Evolutionary conservation across 257 asterid genomes (phyloP).

Genomic region (Salvia hispanica): DNA sequence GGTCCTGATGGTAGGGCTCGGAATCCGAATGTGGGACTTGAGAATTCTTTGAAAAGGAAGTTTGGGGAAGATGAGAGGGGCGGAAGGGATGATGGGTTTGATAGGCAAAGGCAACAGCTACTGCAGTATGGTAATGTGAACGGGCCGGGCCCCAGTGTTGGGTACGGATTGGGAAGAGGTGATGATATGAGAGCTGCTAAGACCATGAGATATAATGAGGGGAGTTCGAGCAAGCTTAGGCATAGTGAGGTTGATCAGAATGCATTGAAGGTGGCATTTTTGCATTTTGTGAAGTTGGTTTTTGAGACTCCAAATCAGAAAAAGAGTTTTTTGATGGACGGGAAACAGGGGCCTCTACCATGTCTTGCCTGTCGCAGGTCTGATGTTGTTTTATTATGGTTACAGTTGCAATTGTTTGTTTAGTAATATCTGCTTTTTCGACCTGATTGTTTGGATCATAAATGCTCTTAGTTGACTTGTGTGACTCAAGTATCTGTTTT

Average conservation of each 20-base stretch:
- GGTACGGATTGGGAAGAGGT: conserved; percentile 44
- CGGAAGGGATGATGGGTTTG: conserved; percentile 66
- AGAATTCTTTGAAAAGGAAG: conserved; percentile 66
- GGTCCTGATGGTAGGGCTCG: conserved; percentile 48
- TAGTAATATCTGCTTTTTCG: background rate
- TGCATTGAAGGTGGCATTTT: conserved; percentile 62
- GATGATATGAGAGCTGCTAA: conserved; percentile 63
- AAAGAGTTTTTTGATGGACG: conserved; percentile 67
- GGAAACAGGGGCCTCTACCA: conserved; percentile 70
- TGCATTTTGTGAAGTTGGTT: conserved; percentile 65
- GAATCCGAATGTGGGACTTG: conserved; percentile 49
- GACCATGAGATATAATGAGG: conserved; percentile 51
- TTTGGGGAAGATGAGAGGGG: conserved; percentile 74
- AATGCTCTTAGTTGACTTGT: background rate
- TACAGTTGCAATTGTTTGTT: conserved; percentile 21
- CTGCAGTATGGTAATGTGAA: conserved; percentile 77
- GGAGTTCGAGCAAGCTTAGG: conserved; percentile 44
- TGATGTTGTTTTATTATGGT: conserved; percentile 38
- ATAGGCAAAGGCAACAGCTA: conserved; percentile 88
- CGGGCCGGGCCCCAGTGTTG: conserved; percentile 56
- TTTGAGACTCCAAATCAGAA: conserved; percentile 61
- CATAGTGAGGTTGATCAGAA: conserved; percentile 66
- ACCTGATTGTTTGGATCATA: conserved; percentile 24
- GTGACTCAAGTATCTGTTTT: conserved; percentile 1
- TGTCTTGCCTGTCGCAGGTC: conserved; percentile 83